Base-by-base conservation (phyloP, 306 rosid genomes). In the Pueraria montana region DNA sequence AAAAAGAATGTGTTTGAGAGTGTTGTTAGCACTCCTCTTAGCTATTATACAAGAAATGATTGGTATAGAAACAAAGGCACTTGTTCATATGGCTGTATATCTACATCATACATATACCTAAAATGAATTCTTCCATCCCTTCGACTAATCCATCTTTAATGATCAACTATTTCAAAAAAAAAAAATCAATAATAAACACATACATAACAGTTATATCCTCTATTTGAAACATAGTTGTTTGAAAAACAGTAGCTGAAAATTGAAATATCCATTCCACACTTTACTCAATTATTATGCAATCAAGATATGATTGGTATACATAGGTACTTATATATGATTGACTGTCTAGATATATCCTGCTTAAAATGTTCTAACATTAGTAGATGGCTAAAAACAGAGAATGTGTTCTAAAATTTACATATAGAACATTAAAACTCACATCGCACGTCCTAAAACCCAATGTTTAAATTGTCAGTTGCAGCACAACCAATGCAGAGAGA, bases 351-450 rank as follows among this genome's bases (percentile, higher is more conserved):
- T 52, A 4, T 46, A 46, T 12, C 49, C 56, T 17, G 21, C 21
- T n/a, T 16, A 6, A 52, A 16, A 52, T 52, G 6, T 49, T 49
- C 55, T 3, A 49, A 16, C 18, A 49, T 49, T 13, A 53, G 13
- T 43, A 43, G 49, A 64, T 38, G 21, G 36, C 30, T 78, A 63
- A 63, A 72, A n/a, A 50, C 7, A 43, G 43, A 45, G 63, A 78
- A 4, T 30, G 36, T 11, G 53, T 52, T 52, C 56, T 46, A 74
- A 26, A 40, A 48, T 30, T 73, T 21, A 74, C 8, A n/a, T 21
- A 8, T 42, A 42, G 34, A 42, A 64, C 46, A 21, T 34, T 74
- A 40, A 53, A 42, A 61, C 34, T 53, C 38, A 20, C 21, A 13
- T 17, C 0, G 23, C 36, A 27, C 36, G 24, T 8, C 42, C 24